These are phyloP conservation scores for Ramaria sp. DNA, from an alignment of 768 basidiomycete genomes.

Conservation along the genomic window DNA sequence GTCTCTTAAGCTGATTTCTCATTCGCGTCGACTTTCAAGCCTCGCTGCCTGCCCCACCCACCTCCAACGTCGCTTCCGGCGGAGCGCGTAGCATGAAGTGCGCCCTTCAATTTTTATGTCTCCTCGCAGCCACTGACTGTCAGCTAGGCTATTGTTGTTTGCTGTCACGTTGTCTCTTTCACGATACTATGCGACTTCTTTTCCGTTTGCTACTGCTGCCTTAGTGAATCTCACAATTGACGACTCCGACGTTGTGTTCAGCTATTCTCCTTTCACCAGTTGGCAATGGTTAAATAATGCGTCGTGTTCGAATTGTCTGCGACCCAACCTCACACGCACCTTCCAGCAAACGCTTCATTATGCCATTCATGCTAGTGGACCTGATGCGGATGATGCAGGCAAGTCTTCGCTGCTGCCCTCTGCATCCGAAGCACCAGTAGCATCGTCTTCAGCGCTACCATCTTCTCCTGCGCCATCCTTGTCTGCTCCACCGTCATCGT, in stretches of 20 bases:
- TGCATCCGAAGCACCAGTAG: neutral
- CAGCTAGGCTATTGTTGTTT: neutral
- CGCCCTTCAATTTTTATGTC: neutral
- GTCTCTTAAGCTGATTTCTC: constrained; percentile 6
- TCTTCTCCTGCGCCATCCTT: neutral
- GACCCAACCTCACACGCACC: constrained; percentile 17
- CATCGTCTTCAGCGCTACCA: neutral
- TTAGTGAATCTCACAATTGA: constrained; percentile 27
- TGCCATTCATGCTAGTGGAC: constrained; percentile 17
- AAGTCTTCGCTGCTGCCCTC: neutral
- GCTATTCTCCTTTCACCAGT: constrained; percentile 25
- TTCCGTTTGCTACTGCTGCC: constrained; percentile 11
- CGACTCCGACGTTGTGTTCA: constrained; percentile 28
- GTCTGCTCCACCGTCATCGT: too few species aligned
- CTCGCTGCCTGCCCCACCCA: neutral
- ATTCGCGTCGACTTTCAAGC: neutral
- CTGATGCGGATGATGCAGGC: constrained; percentile 4
- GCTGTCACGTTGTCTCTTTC: neutral
- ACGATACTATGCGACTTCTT: constrained; percentile 1
- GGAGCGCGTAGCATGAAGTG: constrained; percentile 5
- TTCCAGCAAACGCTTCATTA: constrained; percentile 26
- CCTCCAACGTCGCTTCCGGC: constrained; percentile 10
- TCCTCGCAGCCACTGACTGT: constrained; percentile 4
- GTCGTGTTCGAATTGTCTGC: constrained; percentile 22
- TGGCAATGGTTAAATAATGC: constrained; percentile 19